A percentile compares a stretch with the other conserved stretches of the same genome.
Evolutionary conservation across 768 basidiomycete genomes (phyloP).

Genomic region (Auricularia heimuer): DNA sequence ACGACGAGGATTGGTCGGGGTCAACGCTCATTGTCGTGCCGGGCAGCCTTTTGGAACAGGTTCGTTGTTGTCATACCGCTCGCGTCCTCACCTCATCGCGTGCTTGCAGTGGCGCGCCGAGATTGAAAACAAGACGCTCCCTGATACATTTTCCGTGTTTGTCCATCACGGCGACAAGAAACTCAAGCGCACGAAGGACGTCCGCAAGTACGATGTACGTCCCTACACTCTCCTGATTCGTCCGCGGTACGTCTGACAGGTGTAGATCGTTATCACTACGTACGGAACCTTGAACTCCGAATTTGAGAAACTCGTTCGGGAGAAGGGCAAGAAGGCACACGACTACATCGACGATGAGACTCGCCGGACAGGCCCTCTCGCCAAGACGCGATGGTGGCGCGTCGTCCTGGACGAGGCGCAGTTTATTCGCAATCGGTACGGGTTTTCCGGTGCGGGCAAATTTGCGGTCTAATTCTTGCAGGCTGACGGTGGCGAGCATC

Average conservation of each 20-base stretch:
- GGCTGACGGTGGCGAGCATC: conserved; percentile 30
- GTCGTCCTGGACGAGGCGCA: conserved; percentile 74
- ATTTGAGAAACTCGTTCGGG: conserved; percentile 41
- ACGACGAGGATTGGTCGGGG: conserved; percentile 15
- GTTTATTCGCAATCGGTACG: conserved; percentile 56
- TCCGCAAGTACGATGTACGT: conserved; percentile 45
- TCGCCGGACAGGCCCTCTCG: conserved; percentile 40
- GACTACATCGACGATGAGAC: conserved; percentile 9
- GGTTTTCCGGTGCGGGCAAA: not conserved
- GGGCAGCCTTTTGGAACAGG: conserved; percentile 64
- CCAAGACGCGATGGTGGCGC: conserved; percentile 54
- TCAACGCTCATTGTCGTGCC: conserved; percentile 71
- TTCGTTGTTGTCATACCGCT: conserved; percentile 14
- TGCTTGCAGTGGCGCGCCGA: conserved; percentile 58
- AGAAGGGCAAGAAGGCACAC: conserved; percentile 7
- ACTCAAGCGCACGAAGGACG: conserved; percentile 40
- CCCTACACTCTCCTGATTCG: not conserved
- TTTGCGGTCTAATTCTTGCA: not conserved
- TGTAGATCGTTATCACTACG: conserved; percentile 62
- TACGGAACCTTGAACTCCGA: conserved; percentile 63
- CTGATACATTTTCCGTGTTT: conserved; percentile 45
- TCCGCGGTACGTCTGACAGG: not conserved
- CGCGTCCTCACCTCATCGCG: not conserved
- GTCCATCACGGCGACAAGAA: conserved; percentile 69
- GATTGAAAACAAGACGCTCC: conserved; percentile 54